phyloP scores from a whole-genome alignment of 2,329 filamentous ascomycete genomes.

The Colletotrichum kahawae region DNA sequence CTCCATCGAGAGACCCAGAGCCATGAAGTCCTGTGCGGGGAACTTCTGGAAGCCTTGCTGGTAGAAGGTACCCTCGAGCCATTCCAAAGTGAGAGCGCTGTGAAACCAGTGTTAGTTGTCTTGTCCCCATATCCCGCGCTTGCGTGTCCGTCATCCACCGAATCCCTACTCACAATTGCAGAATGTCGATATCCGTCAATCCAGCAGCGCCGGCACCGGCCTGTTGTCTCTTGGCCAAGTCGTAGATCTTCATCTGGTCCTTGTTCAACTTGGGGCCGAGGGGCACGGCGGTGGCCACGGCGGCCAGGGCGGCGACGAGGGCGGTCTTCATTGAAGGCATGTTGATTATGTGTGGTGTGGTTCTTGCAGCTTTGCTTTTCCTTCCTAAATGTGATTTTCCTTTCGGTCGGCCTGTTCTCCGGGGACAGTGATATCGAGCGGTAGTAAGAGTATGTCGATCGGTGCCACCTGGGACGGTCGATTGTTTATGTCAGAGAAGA shows the following conservation, averaged over 20 bases:
- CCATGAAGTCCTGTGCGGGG: slow-evolving; percentile 66
- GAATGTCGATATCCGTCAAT: slow-evolving; percentile 58
- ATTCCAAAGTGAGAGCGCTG: slow-evolving; percentile 75
- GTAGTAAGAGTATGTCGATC: slow-evolving; percentile 8
- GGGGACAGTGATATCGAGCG: slow-evolving; percentile 8
- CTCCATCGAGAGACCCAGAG: slow-evolving; percentile 59
- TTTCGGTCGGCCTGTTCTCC: slow-evolving; percentile 25
- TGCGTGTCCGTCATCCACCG: not conserved
- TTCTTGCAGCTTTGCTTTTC: slow-evolving; percentile 29
- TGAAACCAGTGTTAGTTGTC: not conserved
- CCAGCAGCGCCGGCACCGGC: slow-evolving; percentile 50
- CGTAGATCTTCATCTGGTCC: slow-evolving; percentile 51
- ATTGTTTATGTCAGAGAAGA: slow-evolving; percentile 28
- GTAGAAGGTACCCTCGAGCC: slow-evolving; percentile 78
- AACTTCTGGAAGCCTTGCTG: slow-evolving; percentile 72
- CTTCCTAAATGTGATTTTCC: slow-evolving; percentile 22
- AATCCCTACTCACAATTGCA: slow-evolving; percentile 58
- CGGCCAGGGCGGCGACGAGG: slow-evolving; percentile 49
- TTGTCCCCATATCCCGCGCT: accelerated
- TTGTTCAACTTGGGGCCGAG: slow-evolving; percentile 46
- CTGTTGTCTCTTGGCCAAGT: slow-evolving; percentile 55
- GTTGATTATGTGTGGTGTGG: slow-evolving; percentile 28
- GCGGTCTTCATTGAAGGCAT: slow-evolving; percentile 54
- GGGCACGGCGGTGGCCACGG: slow-evolving; percentile 53
- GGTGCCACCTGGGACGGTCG: slow-evolving; percentile 23